Base-by-base conservation (phyloP, 768 basidiomycete genomes). In the Mycena capillaripes region DNA sequence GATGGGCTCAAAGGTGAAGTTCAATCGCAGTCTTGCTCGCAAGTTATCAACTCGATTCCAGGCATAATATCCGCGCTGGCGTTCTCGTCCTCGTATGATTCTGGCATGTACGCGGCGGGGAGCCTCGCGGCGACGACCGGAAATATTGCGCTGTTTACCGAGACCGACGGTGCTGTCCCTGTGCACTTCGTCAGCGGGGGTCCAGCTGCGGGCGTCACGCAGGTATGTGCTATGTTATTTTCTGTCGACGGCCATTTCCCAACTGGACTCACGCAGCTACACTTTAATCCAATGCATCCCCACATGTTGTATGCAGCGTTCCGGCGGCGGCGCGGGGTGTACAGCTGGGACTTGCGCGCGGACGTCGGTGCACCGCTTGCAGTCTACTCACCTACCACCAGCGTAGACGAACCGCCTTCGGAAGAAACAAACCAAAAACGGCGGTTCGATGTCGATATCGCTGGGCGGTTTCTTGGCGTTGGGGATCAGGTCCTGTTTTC, bases 11-110 rank as follows among this genome's bases (percentile, higher is more conserved):
- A 96, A 87, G 97, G 97, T 93, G 71, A 21, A 8, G 38, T 16
- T 38, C 9, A 2, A 10, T 8, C 38, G 16, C 9, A 16, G 16
- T 38, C 38, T 38, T 38, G 38, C 38, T 10, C 38, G 38, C 38
- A 10, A 16, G 38, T 38, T 10, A 16, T 11, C 16, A 16, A 38
- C 38, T 2, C 2, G 2, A 14, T 16, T 38, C 10, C 60, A 96
- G 96, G 97, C 1, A 95, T 98, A 70, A 88, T 98, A 50, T 96
- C 97, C 5, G 83, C 95, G 0, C 82, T 99, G 6, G 90, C 94
- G 0, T 96, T 98, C 80, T 91, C 90, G 21, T 86, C 91, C 0
- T 83, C 85, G 11, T 87, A 89, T 58, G 90, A 90, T 53, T 84
- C 87, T 0, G 90, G 90, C 46, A 82, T 92, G 17, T 97, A 91